A percentile compares a stretch with the other conserved stretches of the same genome.
Conservation (phyloP, 108 stramenopile species). For the Chaetoceros muelleri region DNA sequence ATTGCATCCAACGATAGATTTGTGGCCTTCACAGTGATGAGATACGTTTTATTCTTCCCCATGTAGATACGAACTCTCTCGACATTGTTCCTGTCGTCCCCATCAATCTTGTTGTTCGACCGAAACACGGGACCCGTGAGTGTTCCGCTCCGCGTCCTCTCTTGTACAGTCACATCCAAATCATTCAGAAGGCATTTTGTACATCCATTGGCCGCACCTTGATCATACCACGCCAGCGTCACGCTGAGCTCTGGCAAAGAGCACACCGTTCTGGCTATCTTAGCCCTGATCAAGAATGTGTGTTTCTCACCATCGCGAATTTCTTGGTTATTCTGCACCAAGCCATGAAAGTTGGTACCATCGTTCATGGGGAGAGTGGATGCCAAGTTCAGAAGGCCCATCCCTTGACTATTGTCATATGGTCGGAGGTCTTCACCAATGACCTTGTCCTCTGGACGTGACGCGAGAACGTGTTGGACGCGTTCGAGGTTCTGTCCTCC, state of each 20-base stretch:
- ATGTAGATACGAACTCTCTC: too few relatives aligned
- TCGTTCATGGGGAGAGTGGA: conserved; percentile 15
- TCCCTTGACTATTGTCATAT: conserved; percentile 43
- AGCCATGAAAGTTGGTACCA: conserved; percentile 18
- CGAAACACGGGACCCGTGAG: too few relatives aligned
- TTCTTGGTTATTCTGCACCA: conserved; percentile 15
- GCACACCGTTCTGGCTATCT: conserved; percentile 15
- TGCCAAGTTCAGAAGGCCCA: conserved; percentile 30
- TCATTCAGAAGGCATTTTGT: conserved; percentile 51
- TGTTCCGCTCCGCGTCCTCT: too few relatives aligned
- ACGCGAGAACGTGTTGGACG: too few relatives aligned
- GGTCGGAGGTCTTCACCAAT: too few relatives aligned
- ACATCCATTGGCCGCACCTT: conserved; percentile 31
- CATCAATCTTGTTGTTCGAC: too few relatives aligned
- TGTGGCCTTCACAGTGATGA: too few relatives aligned
- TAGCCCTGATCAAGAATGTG: conserved; percentile 10
- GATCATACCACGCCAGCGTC: conserved; percentile 63
- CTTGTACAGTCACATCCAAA: conserved; percentile 49
- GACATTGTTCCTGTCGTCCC: too few relatives aligned
- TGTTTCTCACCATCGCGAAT: conserved; percentile 12
- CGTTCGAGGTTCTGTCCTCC: conserved; percentile 42
- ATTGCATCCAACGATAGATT: too few relatives aligned
- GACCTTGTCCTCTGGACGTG: too few relatives aligned
- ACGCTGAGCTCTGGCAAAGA: conserved; percentile 21
- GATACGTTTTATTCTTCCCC: too few relatives aligned